These are phyloP conservation scores for Botrytis aclada DNA, from an alignment of 2,329 filamentous ascomycete species.

Conservation along the genomic window DNA sequence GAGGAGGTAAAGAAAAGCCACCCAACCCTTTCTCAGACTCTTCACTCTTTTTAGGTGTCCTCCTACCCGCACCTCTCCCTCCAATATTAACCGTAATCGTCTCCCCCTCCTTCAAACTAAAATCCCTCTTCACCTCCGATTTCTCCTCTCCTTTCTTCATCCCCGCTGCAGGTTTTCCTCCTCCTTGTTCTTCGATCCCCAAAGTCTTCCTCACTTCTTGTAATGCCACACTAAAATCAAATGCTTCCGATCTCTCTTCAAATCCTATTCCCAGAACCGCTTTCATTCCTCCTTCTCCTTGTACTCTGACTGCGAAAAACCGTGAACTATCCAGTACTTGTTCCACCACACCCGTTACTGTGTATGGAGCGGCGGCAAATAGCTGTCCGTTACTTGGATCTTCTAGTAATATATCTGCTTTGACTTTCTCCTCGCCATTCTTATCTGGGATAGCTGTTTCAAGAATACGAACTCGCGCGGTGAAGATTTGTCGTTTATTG, in stretches of 20 bases:
- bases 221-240: slow-evolving; percentile 78
- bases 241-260: slow-evolving; percentile 80
- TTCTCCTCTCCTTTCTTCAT: slow-evolving; percentile 37
- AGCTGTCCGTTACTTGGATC: slow-evolving; percentile 69
- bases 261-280: slow-evolving; percentile 82
- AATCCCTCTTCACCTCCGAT: slow-evolving; percentile 63
- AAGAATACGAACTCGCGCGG: slow-evolving; percentile 73
- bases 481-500: slow-evolving; percentile 75
- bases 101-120: slow-evolving; percentile 84
- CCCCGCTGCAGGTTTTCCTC: slow-evolving; percentile 33
- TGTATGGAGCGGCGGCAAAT: slow-evolving; percentile 83
- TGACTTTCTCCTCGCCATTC: slow-evolving; percentile 53
- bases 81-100: slow-evolving; percentile 80
- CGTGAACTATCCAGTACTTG: slow-evolving; percentile 74
- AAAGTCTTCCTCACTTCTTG: slow-evolving; percentile 73
- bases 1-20: slow-evolving; percentile 70
- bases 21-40: slow-evolving; percentile 26
- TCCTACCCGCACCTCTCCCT: slow-evolving; percentile 44
- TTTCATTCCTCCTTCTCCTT: slow-evolving; percentile 71
- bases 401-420: slow-evolving; percentile 75
- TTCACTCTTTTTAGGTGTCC: slow-evolving; percentile 28
- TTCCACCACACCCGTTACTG: slow-evolving; percentile 62
- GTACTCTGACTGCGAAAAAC: slow-evolving; percentile 81
- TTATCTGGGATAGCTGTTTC: slow-evolving; percentile 60
- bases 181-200: slow-evolving; percentile 51